phyloP scores from a whole-genome alignment of 305 asterid genomes.

The Fraxinus nigra region DNA sequence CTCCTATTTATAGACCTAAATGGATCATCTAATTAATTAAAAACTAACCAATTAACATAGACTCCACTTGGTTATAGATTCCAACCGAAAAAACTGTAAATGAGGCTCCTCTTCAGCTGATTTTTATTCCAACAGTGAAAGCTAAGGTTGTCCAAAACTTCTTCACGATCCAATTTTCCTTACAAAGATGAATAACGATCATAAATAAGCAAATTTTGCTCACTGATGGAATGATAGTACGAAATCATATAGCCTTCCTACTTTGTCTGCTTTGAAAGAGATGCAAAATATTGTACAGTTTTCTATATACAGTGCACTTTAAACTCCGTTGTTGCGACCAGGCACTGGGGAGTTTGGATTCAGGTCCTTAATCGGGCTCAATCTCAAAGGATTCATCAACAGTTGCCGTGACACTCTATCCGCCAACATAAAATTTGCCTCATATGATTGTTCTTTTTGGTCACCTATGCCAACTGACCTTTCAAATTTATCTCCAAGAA shows the following conservation, averaged over 20 bases:
- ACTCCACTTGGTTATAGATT: too few species aligned
- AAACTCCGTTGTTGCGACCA: slow-evolving; percentile 16
- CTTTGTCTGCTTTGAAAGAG: neutral
- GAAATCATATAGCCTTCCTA: too few species aligned
- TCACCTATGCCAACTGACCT: slow-evolving; percentile 1
- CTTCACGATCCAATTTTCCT: too few species aligned
- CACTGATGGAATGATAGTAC: neutral
- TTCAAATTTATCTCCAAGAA: slow-evolving; percentile 11
- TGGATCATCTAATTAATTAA: too few species aligned
- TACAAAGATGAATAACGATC: too few species aligned
- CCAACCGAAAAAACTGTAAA: too few species aligned
- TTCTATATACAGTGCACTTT: neutral
- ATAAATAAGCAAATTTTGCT: neutral
- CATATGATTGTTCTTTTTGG: slow-evolving; percentile 6
- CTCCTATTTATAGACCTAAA: too few species aligned
- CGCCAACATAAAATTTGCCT: slow-evolving; percentile 22
- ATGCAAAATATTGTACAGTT: neutral
- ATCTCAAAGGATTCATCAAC: slow-evolving; percentile 19
- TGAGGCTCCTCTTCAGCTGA: too few species aligned
- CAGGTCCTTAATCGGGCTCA: slow-evolving; percentile 19
- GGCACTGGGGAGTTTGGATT: slow-evolving; percentile 13
- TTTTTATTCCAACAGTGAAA: too few species aligned
- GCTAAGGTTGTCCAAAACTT: too few species aligned
- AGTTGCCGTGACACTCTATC: slow-evolving; percentile 23
- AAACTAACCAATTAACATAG: too few species aligned